Base-by-base conservation (phyloP, 345 rosid species). In the Lepidium aucheri region DNA sequence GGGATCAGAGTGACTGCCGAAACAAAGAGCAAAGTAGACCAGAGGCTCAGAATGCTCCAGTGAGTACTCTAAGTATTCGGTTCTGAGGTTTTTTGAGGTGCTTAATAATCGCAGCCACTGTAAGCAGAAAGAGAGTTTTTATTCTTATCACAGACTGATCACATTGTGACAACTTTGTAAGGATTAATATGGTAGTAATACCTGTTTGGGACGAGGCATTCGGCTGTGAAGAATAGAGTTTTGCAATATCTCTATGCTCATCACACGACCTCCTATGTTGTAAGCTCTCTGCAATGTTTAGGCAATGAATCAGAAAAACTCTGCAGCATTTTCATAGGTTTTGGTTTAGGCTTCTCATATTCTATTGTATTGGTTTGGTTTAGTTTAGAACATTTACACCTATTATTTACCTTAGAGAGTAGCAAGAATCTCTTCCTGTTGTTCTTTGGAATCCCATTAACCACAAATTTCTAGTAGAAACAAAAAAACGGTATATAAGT, bases 131-230 rank as follows among this genome's bases (percentile, higher is more conserved):
- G n/a, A n/a, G n/a, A 35, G 24, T 55, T 1, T 36, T 36, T 35
- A 44, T 17, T 17, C 28, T 3, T 11, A 42, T 33, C 38, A 24
- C 2, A n/a, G n/a, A n/a, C n/a, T n/a, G n/a, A n/a, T n/a, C n/a
- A n/a, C n/a, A n/a, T n/a, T n/a, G n/a, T n/a, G n/a, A n/a, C n/a
- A n/a, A n/a, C n/a, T n/a, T n/a, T n/a, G n/a, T n/a, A 9, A 9
- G 28, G 28, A 46, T 18, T 18, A 10, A n/a, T n/a, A n/a, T n/a
- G n/a, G n/a, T 46, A 6, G 51, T 18, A 46, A 10, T 13, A 92
- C 98, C 91, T 87, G 95, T 61, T 90, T 93, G 30, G 96, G 96
- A 54, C 95, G 89, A 65, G 92, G 83, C 88, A 92, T 82, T 39
- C 79, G 79, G 69, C 85, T 84, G 68, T 89, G 84, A 33, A 92